These are phyloP conservation scores for Lepidium sativum DNA, from an alignment of 345 rosid genomes.

Conservation along the genomic window DNA sequence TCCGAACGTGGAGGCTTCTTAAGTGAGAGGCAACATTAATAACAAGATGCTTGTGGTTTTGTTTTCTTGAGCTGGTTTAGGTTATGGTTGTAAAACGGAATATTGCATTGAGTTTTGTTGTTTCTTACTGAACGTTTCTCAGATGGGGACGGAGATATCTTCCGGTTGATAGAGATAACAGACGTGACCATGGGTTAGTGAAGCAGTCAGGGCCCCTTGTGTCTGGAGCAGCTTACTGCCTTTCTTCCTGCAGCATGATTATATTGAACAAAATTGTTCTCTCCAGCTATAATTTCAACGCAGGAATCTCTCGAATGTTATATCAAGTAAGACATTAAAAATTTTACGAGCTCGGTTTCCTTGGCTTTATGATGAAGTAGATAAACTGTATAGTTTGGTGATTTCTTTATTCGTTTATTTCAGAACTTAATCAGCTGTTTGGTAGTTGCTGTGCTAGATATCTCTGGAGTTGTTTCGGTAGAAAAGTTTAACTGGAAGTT, in stretches of 20 bases:
- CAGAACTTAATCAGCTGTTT: slow-evolving; percentile 80
- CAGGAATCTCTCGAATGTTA: slow-evolving; percentile 66
- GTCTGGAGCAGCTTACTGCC: slow-evolving; percentile 83
- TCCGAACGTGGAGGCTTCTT: slow-evolving; percentile 37
- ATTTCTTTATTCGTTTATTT: slow-evolving; percentile 13
- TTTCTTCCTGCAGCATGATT: slow-evolving; percentile 92
- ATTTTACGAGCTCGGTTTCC: background rate
- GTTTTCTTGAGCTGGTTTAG: background rate
- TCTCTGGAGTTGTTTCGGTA: slow-evolving; percentile 51
- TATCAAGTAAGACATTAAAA: slow-evolving; percentile 56
- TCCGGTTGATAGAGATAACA: slow-evolving; percentile 29
- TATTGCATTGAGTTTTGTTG: background rate
- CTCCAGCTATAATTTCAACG: slow-evolving; percentile 65
- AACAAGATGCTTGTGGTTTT: background rate
- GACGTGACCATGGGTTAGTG: slow-evolving; percentile 40
- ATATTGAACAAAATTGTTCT: slow-evolving; percentile 76
- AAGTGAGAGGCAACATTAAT: slow-evolving; percentile 42
- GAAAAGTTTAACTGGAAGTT: slow-evolving; percentile 86
- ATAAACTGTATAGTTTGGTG: slow-evolving; percentile 1
- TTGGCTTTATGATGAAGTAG: background rate
- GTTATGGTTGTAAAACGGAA: background rate
- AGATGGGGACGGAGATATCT: slow-evolving; percentile 40
- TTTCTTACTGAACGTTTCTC: slow-evolving; percentile 33
- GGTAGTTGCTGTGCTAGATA: slow-evolving; percentile 45
- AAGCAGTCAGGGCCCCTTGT: slow-evolving; percentile 58